These are phyloP conservation scores for Arabidopsis arenosa DNA, from an alignment of 345 rosid species.

Conservation along the genomic window DNA sequence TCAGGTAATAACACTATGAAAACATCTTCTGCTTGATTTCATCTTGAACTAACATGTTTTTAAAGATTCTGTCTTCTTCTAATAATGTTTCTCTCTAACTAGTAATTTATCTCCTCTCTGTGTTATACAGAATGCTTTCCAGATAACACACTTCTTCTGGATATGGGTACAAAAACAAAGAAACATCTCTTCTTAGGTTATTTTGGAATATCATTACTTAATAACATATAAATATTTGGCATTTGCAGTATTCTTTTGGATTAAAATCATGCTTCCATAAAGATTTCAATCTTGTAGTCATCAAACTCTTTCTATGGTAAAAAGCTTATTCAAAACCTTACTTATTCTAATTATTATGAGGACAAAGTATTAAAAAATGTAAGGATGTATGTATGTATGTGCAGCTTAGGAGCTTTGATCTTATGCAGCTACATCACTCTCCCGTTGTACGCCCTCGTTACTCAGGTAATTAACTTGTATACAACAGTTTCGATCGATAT, in stretches of 20 bases:
- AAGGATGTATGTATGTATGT: slow-evolving; percentile 35
- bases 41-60: neutral
- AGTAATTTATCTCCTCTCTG: neutral
- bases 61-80: neutral
- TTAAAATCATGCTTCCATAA: slow-evolving; percentile 78
- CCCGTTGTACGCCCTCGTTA: slow-evolving; percentile 84
- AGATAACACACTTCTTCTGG: slow-evolving; percentile 95
- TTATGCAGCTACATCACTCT: slow-evolving; percentile 95
- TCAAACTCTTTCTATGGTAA: slow-evolving; percentile 74
- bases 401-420: slow-evolving; percentile 67
- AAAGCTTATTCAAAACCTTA: neutral
- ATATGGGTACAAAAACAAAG: slow-evolving; percentile 65
- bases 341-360: slow-evolving; percentile 5
- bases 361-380: neutral
- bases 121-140: slow-evolving; percentile 85
- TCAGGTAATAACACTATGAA: slow-evolving; percentile 56
- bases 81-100: neutral
- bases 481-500: neutral
- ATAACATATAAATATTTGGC: neutral
- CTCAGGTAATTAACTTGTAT: slow-evolving; percentile 65
- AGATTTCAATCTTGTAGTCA: slow-evolving; percentile 54
- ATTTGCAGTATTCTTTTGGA: slow-evolving; percentile 77
- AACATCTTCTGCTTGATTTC: neutral
- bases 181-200: neutral
- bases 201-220: neutral